These are phyloP conservation scores for Podospora bellae-mahoneyi DNA, from an alignment of 495 filamentous ascomycete genomes.

Conservation along the genomic window DNA sequence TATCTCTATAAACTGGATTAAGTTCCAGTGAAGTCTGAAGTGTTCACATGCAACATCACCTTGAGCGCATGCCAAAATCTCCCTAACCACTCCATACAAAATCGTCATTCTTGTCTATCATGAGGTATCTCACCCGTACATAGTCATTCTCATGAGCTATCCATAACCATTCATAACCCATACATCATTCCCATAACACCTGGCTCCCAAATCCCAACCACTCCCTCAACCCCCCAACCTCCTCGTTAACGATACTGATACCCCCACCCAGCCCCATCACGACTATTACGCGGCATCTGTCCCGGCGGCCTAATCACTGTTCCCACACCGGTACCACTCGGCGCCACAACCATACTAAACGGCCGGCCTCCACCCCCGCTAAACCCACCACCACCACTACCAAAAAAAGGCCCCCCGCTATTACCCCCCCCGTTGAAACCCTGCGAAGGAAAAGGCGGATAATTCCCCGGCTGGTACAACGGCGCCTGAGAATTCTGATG, in stretches of 20 bases:
- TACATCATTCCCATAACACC: no score
- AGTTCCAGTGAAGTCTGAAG: no score
- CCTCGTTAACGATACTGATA: background rate
- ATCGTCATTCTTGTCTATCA: no score
- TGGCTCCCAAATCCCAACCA: no score
- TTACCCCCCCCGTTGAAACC: background rate
- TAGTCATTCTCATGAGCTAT: no score
- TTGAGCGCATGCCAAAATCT: no score
- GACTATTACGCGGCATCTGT: background rate
- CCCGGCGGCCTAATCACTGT: background rate
- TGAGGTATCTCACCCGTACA: no score
- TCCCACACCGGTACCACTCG: background rate
- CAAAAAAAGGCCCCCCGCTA: background rate
- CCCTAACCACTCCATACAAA: no score
- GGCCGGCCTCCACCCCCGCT: background rate
- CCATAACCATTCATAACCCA: no score
- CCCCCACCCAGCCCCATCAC: background rate
- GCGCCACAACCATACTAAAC: background rate
- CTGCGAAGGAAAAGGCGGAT: slow-evolving; percentile 5
- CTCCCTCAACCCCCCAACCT: no score
- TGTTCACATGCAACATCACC: no score
- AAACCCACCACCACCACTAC: background rate
- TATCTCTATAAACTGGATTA: no score
- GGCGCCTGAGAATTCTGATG: background rate
- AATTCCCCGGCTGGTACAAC: background rate